Evolutionary conservation across 768 basidiomycete genomes (phyloP).

Genomic region (Russula lepida): DNA sequence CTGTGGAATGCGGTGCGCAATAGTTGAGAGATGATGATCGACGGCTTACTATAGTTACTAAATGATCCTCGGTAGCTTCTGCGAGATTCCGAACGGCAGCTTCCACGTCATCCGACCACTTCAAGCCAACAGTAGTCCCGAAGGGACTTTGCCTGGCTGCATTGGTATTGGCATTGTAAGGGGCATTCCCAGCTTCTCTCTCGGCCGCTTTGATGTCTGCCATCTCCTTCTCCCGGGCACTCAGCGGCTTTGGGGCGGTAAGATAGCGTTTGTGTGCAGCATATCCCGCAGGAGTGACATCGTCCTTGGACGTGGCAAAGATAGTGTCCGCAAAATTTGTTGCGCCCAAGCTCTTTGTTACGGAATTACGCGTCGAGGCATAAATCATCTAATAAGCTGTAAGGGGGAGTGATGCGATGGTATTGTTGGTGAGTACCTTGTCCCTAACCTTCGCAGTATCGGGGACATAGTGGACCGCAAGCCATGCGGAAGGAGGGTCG

Average conservation of each 20-base stretch:
- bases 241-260: constrained; percentile 74
- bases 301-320: constrained; percentile 68
- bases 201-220: constrained; percentile 72
- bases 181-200: constrained; percentile 39
- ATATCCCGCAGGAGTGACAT: constrained; percentile 63
- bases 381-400: constrained; percentile 64
- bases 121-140: constrained; percentile 51
- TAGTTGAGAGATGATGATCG: neutral
- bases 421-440: constrained; percentile 44
- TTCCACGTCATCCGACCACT: constrained; percentile 59
- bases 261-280: constrained; percentile 61
- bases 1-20: constrained; percentile 33
- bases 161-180: constrained; percentile 58
- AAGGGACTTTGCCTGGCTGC: constrained; percentile 47
- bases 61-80: constrained; percentile 36
- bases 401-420: neutral
- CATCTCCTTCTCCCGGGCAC: constrained; percentile 73
- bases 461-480: constrained; percentile 73
- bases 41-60: constrained; percentile 57
- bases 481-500: constrained; percentile 54
- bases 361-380: constrained; percentile 63
- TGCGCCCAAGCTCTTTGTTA: constrained; percentile 69
- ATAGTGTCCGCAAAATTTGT: constrained; percentile 60
- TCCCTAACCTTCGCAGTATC: constrained; percentile 72
- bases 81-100: constrained; percentile 55